Evolutionary conservation across 768 basidiomycete genomes (phyloP), one percentile per base, ranked within the genome.

Genomic region (Kwoniella dejecticola): DNA sequence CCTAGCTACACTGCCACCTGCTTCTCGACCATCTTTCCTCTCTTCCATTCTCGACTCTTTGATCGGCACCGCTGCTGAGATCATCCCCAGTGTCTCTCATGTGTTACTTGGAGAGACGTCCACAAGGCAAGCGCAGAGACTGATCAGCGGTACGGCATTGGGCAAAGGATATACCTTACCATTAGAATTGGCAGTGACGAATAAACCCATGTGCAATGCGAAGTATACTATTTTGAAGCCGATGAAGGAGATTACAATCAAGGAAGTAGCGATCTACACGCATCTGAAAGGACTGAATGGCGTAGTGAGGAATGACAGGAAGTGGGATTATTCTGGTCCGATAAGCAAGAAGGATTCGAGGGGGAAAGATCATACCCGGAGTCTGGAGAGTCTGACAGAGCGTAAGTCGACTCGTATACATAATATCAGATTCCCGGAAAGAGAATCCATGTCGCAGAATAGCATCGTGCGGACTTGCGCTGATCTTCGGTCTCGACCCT

Each of bases 161-260:
- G 77, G 77, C 12, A 60, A 67, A 33, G 77, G 77, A 3, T 78
- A 76, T 72, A 57, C 69, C 7, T 46, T 78, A 17, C 75, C 75
- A 2, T 64, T 77, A 30, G 72, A 78, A 11, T 62, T 78, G n/a
- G 44, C 68, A 8, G 41, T 42, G 12, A 53, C 64, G 6, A 47
- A 53, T 33, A 47, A 42, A 17, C 15, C 31, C 40, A 5, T 26
- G 30, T 49, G 24, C 13, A 0, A 44, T 75, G 15, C 33, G 33
- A 36, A 36, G 15, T 36, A 36, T 15, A 48, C 52, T 0, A 59
- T 67, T 13, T 52, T 78, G 40, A 76, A 75, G 41, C 75, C 77
- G 26, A 74, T 77, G 69, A 74, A 72, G 30, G 74, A 75, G 41
- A 50, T 75, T 26, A 72, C 60, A 46, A 44, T 70, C 31, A 77